Conservation (phyloP, 129 eudicot species). For the Logfia minima region DNA sequence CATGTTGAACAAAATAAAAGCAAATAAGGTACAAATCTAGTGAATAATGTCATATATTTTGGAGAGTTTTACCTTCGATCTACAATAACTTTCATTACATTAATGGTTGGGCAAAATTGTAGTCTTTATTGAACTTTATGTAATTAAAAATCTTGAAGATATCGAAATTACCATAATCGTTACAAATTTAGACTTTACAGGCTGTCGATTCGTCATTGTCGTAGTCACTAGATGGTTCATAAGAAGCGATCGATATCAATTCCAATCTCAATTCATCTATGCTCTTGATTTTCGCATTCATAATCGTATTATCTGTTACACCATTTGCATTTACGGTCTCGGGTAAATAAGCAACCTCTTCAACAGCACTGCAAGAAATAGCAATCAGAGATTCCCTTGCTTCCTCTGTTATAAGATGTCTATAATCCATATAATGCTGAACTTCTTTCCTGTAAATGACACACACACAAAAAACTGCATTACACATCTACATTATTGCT, state of each 20-base stretch:
- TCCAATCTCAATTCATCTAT: neutral
- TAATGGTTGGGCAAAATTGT: no score
- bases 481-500: no score
- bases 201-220: neutral
- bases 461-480: neutral
- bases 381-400: constrained; percentile 33
- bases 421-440: constrained; percentile 25
- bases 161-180: neutral
- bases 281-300: neutral
- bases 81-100: no score
- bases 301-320: neutral
- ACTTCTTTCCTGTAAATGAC: neutral
- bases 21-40: no score
- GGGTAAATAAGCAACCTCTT: neutral
- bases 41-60: no score
- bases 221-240: neutral
- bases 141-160: neutral
- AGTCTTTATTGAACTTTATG: no score
- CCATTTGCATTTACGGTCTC: neutral
- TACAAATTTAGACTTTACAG: neutral
- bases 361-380: neutral
- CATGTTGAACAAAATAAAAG: no score
- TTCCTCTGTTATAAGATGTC: constrained; percentile 24
- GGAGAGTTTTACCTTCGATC: no score
- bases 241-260: neutral